Evolutionary conservation across 371 early-diverging fungal species (phyloP).

Genomic region (Rhizomucor pusillus): DNA sequence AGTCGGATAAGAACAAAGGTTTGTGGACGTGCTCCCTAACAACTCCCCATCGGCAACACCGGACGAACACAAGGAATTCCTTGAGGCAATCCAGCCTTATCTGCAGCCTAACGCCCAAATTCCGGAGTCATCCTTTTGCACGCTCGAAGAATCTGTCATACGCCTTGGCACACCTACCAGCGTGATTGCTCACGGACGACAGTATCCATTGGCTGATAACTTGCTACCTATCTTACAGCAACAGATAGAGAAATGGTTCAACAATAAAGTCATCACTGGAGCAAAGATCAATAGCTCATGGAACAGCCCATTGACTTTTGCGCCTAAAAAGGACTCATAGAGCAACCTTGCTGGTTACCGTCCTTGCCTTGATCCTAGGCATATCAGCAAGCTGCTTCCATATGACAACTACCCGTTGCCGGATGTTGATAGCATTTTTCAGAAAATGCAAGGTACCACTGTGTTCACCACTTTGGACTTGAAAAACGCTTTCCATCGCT

Average conservation of each 20-base stretch:
- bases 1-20: no score
- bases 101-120: slow-evolving; percentile 11
- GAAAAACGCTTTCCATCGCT: slow-evolving; percentile 23
- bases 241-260: slow-evolving; percentile 6
- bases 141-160: slow-evolving; percentile 15
- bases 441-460: slow-evolving; percentile 6
- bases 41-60: slow-evolving; percentile 14
- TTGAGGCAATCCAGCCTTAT: slow-evolving; percentile 3
- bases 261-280: slow-evolving; percentile 2
- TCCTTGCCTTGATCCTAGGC: slow-evolving; percentile 22
- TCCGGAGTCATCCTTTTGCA: slow-evolving; percentile 13
- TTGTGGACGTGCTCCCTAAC: no score
- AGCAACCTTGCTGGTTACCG: slow-evolving; percentile 14
- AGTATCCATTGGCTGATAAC: slow-evolving; percentile 11
- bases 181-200: slow-evolving; percentile 1
- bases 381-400: slow-evolving; percentile 13
- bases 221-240: slow-evolving; percentile 1
- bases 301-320: slow-evolving; percentile 25
- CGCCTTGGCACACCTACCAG: slow-evolving; percentile 6
- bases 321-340: slow-evolving; percentile 20
- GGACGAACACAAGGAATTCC: slow-evolving; percentile 9
- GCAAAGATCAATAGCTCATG: slow-evolving; percentile 7
- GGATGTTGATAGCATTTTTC: slow-evolving; percentile 18
- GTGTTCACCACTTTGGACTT: slow-evolving; percentile 24
- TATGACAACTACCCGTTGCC: slow-evolving; percentile 25